Conservation (phyloP, 768 basidiomycete species). For the Lanmaoa pseudosensibilis region DNA sequence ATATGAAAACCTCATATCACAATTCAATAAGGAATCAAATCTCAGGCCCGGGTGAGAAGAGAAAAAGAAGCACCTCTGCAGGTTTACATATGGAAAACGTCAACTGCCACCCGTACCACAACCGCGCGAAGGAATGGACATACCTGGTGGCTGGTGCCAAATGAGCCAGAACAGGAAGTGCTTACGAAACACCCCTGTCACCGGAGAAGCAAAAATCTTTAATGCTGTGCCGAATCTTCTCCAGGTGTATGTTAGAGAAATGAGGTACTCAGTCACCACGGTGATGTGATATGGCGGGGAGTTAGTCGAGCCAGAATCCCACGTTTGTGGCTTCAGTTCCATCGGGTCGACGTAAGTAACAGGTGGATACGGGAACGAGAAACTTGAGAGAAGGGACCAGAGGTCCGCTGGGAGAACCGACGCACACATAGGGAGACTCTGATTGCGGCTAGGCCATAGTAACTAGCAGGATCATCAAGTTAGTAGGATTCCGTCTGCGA, state of each 20-base stretch:
- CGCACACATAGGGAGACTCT: not conserved
- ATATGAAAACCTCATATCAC: slow-evolving; percentile 13
- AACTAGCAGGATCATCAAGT: slow-evolving; percentile 1
- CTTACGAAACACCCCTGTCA: slow-evolving; percentile 22
- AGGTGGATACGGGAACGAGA: not conserved
- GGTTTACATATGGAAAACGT: slow-evolving; percentile 10
- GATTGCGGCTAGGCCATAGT: not conserved
- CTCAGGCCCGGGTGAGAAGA: slow-evolving; percentile 9
- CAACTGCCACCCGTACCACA: slow-evolving; percentile 9
- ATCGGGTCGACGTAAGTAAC: not conserved
- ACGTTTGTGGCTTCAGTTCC: not conserved
- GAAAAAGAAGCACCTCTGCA: slow-evolving; percentile 1
- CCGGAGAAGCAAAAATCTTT: slow-evolving; percentile 21
- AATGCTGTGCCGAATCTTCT: slow-evolving; percentile 25
- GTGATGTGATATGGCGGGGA: not conserved
- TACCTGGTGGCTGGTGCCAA: slow-evolving; percentile 2
- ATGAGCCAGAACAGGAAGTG: slow-evolving; percentile 5
- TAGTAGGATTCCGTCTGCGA: not conserved
- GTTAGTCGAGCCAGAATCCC: not conserved
- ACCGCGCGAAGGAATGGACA: not conserved
- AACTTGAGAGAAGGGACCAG: not conserved
- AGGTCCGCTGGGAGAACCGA: not conserved
- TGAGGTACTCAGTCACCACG: slow-evolving; percentile 5
- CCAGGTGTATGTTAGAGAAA: slow-evolving; percentile 1
- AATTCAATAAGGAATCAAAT: slow-evolving; percentile 12